These are phyloP conservation scores for Endocladia muricata DNA, from an alignment of 31 red algal species.

Conservation along the genomic window DNA sequence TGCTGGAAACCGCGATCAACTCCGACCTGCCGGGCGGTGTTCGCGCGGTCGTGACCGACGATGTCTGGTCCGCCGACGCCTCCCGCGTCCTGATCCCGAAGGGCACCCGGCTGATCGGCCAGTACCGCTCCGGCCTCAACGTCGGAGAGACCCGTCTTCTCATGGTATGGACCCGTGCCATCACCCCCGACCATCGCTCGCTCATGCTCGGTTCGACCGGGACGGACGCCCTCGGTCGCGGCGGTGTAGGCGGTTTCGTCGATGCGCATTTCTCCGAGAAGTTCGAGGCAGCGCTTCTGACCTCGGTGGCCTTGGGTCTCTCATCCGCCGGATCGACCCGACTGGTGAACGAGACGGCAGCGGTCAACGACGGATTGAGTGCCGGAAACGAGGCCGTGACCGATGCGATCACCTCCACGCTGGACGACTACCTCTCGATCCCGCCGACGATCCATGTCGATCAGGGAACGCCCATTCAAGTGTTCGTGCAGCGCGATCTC, in stretches of 20 bases:
- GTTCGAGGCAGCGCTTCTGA: neutral
- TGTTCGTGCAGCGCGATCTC: neutral
- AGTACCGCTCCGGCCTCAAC: neutral
- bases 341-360: neutral
- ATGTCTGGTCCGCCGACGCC: neutral
- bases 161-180: neutral
- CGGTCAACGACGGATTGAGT: too few species aligned
- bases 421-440: neutral
- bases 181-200: neutral
- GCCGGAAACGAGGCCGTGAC: neutral
- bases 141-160: neutral
- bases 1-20: neutral
- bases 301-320: neutral
- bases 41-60: neutral
- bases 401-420: neutral
- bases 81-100: neutral
- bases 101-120: neutral
- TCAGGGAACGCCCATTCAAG: neutral
- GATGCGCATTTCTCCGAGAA: conserved; percentile 1
- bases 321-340: neutral
- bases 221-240: neutral
- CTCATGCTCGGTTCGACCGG: neutral
- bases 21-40: neutral
- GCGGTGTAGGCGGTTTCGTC: neutral
- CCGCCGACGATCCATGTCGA: neutral